These are phyloP conservation scores for Xylariaceae sp. DNA, from an alignment of 2,329 filamentous ascomycete genomes.

Conservation along the genomic window DNA sequence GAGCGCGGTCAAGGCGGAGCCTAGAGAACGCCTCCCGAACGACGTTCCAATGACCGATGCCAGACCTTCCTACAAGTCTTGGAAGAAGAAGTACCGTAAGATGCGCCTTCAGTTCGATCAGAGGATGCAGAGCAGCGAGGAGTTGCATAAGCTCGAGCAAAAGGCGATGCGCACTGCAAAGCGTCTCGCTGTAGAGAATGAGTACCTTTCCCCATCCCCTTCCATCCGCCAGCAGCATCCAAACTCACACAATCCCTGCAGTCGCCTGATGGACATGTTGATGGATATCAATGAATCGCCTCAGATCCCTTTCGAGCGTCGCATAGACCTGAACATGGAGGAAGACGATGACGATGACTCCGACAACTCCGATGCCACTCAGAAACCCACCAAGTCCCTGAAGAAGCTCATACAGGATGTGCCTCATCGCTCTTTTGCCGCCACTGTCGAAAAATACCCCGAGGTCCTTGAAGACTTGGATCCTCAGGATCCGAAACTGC, in stretches of 20 bases:
- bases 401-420: constrained; percentile 47
- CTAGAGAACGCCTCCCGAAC: constrained; percentile 23
- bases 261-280: constrained; percentile 82
- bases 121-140: constrained; percentile 75
- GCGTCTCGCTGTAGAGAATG: constrained; percentile 83
- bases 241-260: constrained; percentile 31
- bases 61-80: constrained; percentile 59
- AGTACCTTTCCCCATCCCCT: constrained; percentile 53
- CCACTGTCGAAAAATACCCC: constrained; percentile 62
- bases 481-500: constrained; percentile 45
- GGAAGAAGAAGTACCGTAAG: constrained; percentile 94
- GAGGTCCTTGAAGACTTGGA: constrained; percentile 46
- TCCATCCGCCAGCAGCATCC: constrained; percentile 10
- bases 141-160: constrained; percentile 75
- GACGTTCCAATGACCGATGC: constrained; percentile 34
- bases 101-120: constrained; percentile 77
- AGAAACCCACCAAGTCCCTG: constrained; percentile 43
- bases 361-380: constrained; percentile 34
- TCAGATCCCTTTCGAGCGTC: constrained; percentile 70
- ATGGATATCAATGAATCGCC: constrained; percentile 83
- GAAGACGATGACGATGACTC: constrained; percentile 35
- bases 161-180: constrained; percentile 76
- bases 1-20: constrained; percentile 24
- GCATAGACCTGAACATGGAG: constrained; percentile 63
- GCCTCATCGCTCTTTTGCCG: constrained; percentile 45